These are phyloP conservation scores for Epichloe aotearoae DNA, from an alignment of 2,329 filamentous ascomycete genomes.

Conservation along the genomic window DNA sequence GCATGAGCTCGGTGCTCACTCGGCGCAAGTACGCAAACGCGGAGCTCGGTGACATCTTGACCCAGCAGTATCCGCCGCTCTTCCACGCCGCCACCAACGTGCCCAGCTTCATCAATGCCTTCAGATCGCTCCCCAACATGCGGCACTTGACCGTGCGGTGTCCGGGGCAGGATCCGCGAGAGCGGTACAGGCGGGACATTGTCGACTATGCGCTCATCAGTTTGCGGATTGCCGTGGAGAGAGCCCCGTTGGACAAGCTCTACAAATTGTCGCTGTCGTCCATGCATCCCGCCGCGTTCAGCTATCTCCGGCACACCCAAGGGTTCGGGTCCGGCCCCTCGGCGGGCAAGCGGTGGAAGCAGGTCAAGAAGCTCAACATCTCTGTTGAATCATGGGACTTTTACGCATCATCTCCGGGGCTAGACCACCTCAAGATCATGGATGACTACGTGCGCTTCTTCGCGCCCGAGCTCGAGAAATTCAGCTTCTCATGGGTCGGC, in stretches of 20 bases:
- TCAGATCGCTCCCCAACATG: constrained; percentile 56
- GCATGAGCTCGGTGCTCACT: constrained; percentile 45
- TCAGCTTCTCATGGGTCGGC: constrained; percentile 68
- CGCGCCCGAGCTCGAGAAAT: constrained; percentile 49
- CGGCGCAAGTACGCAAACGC: constrained; percentile 68
- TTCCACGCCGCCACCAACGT: constrained; percentile 87
- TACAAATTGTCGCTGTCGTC: constrained; percentile 57
- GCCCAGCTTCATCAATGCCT: constrained; percentile 64
- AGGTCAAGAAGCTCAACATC: constrained; percentile 62
- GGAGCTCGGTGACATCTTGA: constrained; percentile 68
- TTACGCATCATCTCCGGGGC: constrained; percentile 42
- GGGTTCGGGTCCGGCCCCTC: constrained; percentile 65
- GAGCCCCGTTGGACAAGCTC: constrained; percentile 51
- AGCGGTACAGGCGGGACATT: constrained; percentile 60
- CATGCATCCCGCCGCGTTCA: constrained; percentile 62
- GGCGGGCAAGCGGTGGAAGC: constrained; percentile 59
- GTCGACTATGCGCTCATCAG: constrained; percentile 87
- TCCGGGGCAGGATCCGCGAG: constrained; percentile 53
- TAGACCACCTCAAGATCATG: constrained; percentile 64
- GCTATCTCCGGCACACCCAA: constrained; percentile 62
- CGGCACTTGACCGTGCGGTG: constrained; percentile 65
- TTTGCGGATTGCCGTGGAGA: constrained; percentile 69
- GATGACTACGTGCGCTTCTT: constrained; percentile 69
- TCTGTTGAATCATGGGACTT: constrained; percentile 60
- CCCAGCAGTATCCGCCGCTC: constrained; percentile 75